These are phyloP conservation scores for Marasmius sp. DNA, from an alignment of 1,284 basidiomycete species.

Conservation along the genomic window DNA sequence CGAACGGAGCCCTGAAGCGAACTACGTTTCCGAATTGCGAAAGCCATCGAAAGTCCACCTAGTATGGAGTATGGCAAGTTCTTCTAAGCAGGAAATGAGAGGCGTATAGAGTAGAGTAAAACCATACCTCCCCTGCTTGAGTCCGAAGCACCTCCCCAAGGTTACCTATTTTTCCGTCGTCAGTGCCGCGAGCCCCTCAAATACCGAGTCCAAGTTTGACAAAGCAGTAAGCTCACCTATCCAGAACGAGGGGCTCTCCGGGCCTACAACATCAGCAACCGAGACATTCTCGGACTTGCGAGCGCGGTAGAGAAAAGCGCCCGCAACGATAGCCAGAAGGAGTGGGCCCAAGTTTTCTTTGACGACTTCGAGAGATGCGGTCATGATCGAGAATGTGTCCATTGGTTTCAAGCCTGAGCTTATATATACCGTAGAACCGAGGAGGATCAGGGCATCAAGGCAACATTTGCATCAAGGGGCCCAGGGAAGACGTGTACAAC, in stretches of 20 bases:
- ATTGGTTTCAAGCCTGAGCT: too few relatives aligned
- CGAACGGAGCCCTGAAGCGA: conserved; percentile 1
- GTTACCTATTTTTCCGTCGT: not conserved
- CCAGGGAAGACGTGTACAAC: too few relatives aligned
- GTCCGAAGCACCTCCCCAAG: not conserved
- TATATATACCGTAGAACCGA: too few relatives aligned
- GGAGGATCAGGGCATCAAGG: too few relatives aligned
- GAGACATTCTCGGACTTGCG: not conserved
- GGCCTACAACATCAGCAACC: not conserved
- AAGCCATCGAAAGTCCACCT: conserved; percentile 5
- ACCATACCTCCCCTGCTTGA: not conserved
- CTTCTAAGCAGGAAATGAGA: too few relatives aligned
- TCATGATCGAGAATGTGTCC: too few relatives aligned
- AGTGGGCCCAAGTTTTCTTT: too few relatives aligned
- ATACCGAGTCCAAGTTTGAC: not conserved
- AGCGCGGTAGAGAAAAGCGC: too few relatives aligned
- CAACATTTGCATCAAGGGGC: too few relatives aligned
- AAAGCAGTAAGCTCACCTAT: not conserved
- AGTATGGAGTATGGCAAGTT: not conserved
- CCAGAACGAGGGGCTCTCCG: not conserved
- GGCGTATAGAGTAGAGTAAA: not conserved
- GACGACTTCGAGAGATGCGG: too few relatives aligned
- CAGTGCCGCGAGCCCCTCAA: not conserved
- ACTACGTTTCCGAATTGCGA: conserved; percentile 1
- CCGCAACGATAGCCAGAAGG: too few relatives aligned